phyloP scores from a whole-genome alignment of 352 stramenopile genomes.

The Globisporangium parvum region DNA sequence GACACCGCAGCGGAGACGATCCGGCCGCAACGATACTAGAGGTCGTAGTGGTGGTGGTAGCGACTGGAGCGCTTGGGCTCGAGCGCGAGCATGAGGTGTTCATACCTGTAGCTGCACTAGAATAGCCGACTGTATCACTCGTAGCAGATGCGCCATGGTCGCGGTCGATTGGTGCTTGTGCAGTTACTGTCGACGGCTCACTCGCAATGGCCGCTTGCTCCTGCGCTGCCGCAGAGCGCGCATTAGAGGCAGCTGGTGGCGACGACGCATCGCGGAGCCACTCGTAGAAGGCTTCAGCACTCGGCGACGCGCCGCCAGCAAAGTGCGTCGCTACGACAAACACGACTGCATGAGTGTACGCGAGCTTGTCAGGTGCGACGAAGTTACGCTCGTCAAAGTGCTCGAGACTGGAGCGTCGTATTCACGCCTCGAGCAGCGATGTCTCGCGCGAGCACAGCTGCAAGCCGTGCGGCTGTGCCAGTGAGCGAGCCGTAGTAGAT shows the following conservation, averaged over 20 bases:
- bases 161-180: not conserved
- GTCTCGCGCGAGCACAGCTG: conserved; percentile 75
- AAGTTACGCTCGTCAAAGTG: conserved; percentile 47
- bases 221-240: not conserved
- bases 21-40: too few species aligned
- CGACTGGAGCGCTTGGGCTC: too few species aligned
- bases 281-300: conserved; percentile 82
- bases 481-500: conserved; percentile 95
- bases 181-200: not conserved
- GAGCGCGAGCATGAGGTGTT: too few species aligned
- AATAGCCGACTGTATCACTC: not conserved
- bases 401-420: conserved; percentile 72
- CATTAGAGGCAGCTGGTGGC: not conserved
- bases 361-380: conserved; percentile 21
- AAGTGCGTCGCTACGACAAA: conserved; percentile 95
- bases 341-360: conserved; percentile 38
- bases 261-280: conserved; percentile 54
- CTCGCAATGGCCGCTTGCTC: not conserved
- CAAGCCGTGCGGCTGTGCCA: conserved; percentile 91
- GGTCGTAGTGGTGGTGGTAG: not conserved
- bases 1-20: conserved; percentile 4
- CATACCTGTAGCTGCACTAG: too few species aligned
- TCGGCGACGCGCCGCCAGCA: conserved; percentile 93
- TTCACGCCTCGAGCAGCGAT: conserved; percentile 43
- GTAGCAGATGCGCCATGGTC: not conserved